Evolutionary conservation across 148 eudicot genomes (phyloP).

Genomic region (Rhododendron mucronatum): DNA sequence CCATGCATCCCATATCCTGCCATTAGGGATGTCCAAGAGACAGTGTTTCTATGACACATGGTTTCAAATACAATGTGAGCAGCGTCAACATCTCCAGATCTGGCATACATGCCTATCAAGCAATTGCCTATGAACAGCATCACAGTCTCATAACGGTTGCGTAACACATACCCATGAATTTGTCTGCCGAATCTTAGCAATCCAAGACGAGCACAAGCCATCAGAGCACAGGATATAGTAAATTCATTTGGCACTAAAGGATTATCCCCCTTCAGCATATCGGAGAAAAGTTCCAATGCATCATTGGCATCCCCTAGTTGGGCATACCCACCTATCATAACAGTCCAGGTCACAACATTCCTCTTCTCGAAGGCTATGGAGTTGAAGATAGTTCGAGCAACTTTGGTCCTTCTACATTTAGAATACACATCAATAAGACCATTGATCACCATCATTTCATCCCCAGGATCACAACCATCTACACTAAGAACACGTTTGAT

Average conservation of each 20-base stretch:
- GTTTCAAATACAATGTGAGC: conserved; percentile 53
- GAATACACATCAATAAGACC: conserved; percentile 74
- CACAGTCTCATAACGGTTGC: conserved; percentile 40
- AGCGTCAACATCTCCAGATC: conserved; percentile 63
- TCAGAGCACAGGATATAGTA: conserved; percentile 63
- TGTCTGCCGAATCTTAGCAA: conserved; percentile 59
- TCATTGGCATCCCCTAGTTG: conserved; percentile 75
- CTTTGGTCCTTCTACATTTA: conserved; percentile 46
- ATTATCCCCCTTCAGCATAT: conserved; percentile 38
- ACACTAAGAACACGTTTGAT: conserved; percentile 36
- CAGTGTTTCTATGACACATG: conserved; percentile 53
- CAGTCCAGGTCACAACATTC: conserved; percentile 79
- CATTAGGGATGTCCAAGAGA: conserved; percentile 81
- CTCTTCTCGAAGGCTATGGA: conserved; percentile 31
- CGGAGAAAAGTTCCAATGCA: conserved; percentile 55
- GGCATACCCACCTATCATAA: conserved; percentile 73
- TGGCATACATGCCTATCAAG: conserved; percentile 73
- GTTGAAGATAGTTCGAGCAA: conserved; percentile 50
- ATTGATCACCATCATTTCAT: conserved; percentile 58
- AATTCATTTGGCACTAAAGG: conserved; percentile 48
- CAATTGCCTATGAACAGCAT: conserved; percentile 54
- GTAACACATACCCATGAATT: conserved; percentile 58
- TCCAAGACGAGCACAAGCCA: conserved; percentile 69
- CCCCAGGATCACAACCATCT: conserved; percentile 28
- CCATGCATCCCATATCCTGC: conserved; percentile 86